Evolutionary conservation across 2,329 filamentous ascomycete species (phyloP).

Genomic region (Calonectria leucothoes): DNA sequence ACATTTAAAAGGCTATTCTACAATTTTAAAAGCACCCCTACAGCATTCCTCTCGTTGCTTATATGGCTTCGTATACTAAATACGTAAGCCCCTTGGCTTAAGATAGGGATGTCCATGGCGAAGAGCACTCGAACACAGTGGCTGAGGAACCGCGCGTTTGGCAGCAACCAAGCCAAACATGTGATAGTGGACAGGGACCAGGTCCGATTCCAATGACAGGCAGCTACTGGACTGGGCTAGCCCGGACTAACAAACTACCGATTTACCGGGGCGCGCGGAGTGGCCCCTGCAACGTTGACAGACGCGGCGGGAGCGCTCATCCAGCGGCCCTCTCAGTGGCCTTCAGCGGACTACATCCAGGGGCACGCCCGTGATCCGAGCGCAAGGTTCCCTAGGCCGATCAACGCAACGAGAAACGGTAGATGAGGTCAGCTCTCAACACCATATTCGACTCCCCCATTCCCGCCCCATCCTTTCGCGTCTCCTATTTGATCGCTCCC

Average conservation of each 20-base stretch:
- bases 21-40: no score
- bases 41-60: no score
- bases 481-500: conserved; percentile 13
- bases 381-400: conserved; percentile 28
- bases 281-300: conserved; percentile 1
- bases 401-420: conserved; percentile 18
- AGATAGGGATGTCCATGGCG: not conserved
- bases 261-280: not conserved
- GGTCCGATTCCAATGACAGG: not conserved
- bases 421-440: conserved; percentile 40
- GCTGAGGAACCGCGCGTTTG: conserved; percentile 21
- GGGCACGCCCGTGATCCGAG: conserved; percentile 24
- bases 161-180: conserved; percentile 15
- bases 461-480: conserved; percentile 39
- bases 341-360: conserved; percentile 7
- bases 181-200: conserved; percentile 22
- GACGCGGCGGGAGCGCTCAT: not conserved
- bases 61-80: no score
- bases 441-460: conserved; percentile 34
- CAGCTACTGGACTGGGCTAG: not conserved
- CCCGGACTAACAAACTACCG: conserved; percentile 20
- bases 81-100: not conserved
- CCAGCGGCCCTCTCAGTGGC: not conserved
- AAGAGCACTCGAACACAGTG: conserved; percentile 9
- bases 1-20: no score